These are phyloP conservation scores for Boletus edulis DNA, from an alignment of 768 basidiomycete species.

Conservation along the genomic window DNA sequence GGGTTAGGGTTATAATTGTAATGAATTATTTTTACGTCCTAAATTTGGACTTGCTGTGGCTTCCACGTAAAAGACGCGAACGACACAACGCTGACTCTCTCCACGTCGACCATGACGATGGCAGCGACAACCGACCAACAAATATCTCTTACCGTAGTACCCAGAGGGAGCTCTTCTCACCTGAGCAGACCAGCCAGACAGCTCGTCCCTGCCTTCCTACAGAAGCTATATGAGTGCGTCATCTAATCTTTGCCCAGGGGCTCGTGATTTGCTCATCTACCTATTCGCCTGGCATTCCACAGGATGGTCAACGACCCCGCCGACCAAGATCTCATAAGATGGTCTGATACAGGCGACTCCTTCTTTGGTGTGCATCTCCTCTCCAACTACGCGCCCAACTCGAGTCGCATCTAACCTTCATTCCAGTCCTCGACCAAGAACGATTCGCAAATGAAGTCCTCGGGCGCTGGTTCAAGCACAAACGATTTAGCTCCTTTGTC, in stretches of 20 bases:
- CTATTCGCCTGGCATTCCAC: conserved; percentile 5
- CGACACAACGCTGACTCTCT: neutral
- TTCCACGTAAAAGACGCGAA: neutral
- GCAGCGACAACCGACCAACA: conserved; percentile 54
- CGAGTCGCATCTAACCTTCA: neutral
- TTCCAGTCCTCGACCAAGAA: conserved; percentile 84
- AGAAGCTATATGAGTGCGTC: conserved; percentile 87
- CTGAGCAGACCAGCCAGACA: conserved; percentile 47
- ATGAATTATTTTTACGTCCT: neutral
- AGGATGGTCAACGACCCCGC: conserved; percentile 91
- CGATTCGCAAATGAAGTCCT: conserved; percentile 87
- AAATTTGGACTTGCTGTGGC: neutral
- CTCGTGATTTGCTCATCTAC: conserved; percentile 10
- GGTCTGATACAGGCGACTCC: conserved; percentile 88
- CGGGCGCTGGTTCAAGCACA: conserved; percentile 96
- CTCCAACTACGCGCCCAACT: neutral
- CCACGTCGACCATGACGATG: conserved; percentile 18
- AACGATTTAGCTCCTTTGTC: conserved; percentile 94
- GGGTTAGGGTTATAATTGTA: neutral
- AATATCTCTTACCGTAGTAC: conserved; percentile 51
- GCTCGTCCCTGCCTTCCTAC: conserved; percentile 79
- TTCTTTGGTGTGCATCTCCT: conserved; percentile 70
- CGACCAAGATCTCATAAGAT: conserved; percentile 83
- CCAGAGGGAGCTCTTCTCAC: conserved; percentile 37
- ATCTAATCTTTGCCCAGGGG: conserved; percentile 11